Base-by-base conservation (phyloP, 1,284 basidiomycete species). In the Boletus mariae region DNA sequence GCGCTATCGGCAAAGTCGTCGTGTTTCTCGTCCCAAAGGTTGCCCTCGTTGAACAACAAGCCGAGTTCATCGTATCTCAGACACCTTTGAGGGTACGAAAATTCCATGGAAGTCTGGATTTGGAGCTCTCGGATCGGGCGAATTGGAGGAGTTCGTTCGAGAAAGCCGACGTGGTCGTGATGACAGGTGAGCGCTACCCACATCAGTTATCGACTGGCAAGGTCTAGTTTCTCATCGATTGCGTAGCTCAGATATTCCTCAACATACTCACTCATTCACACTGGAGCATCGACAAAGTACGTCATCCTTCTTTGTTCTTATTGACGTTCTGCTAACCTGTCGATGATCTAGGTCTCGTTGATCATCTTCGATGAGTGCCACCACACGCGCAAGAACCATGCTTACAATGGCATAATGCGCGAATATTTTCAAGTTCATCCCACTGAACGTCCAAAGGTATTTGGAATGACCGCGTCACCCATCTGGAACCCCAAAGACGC, bases 401-500 rank as follows among this genome's bases (percentile, higher is more conserved):
- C 90, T 0, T 91, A 90, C 60, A 90, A 88, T 59, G 79, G 79
- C 20, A 89, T 93, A 54, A 85, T 93, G 83, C 79, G 80, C 20
- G 85, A 90, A 69, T 92, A 92, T 67, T 80, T 80, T 58, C 77
- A 82, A 49, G 72, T 76, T 44, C 70, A 78, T 35, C 55, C 62
- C 1, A 44, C 70, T 3, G 62, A 72, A 11, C 77, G 87, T 17
- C 91, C 91, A 2, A 91, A 87, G 64, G 76, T 94, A n/a, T 90
- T 94, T 59, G 91, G 92, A 5, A 87, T 94, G 83, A 94, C 91
- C 0, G 92, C 91, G 0, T 92, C 88, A 25, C 90, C 91, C 0
- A 82, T 92, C 29, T 91, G 86, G 84, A 87, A 90, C 59, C 75
- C 80, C 11, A 83, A 80, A 56, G 79, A 87, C 52, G 80, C 87